Conservation (phyloP, 192 early-diverging fungal species). For the Linnemannia schmuckeri region DNA sequence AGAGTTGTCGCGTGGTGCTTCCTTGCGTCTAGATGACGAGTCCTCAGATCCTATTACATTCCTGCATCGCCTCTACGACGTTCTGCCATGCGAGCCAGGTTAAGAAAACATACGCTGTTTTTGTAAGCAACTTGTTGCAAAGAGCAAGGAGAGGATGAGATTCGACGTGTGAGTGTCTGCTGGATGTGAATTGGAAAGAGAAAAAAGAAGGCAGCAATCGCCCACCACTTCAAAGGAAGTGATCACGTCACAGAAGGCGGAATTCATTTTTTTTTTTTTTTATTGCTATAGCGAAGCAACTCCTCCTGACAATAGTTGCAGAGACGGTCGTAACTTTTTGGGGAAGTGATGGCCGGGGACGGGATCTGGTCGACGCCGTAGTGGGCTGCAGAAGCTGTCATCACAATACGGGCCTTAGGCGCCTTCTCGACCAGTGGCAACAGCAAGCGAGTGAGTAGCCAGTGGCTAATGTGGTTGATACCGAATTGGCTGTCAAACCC, state of each 20-base stretch:
- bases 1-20: background rate
- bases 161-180: background rate
- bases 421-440: slow-evolving; percentile 14
- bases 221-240: background rate
- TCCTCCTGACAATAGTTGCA: slow-evolving; percentile 1
- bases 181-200: background rate
- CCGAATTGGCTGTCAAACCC: slow-evolving; percentile 15
- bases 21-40: background rate
- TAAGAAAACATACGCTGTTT: background rate
- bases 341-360: slow-evolving; percentile 12
- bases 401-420: slow-evolving; percentile 21
- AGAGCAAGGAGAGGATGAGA: background rate
- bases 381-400: slow-evolving; percentile 23
- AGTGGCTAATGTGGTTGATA: slow-evolving; percentile 14
- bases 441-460: background rate
- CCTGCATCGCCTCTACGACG: background rate
- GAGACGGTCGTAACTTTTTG: slow-evolving; percentile 11
- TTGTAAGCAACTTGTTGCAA: background rate
- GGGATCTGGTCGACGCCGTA: slow-evolving; percentile 16
- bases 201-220: background rate
- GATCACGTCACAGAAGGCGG: background rate
- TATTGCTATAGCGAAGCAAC: slow-evolving; percentile 10
- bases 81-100: background rate
- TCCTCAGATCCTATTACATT: background rate
- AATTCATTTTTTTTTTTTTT: background rate